Conservation (phyloP, 2,329 filamentous ascomycete genomes). For the Pseudogymnoascus sp. region DNA sequence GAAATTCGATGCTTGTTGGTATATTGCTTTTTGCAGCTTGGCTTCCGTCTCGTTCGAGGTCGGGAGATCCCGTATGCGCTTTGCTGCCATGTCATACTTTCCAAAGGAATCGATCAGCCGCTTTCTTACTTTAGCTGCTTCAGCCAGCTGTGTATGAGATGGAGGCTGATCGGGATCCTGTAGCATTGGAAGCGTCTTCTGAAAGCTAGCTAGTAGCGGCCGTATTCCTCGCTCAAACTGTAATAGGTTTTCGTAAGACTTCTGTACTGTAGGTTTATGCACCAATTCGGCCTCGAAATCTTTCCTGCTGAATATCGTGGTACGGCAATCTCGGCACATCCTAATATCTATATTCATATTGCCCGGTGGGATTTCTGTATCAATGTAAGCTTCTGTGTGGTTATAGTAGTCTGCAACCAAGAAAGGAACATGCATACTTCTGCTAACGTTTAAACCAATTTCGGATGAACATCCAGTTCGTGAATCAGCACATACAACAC, state of each 20-base stretch:
- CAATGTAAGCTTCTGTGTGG: conserved; percentile 29
- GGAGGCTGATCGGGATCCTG: conserved; percentile 55
- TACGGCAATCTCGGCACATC: conserved; percentile 84
- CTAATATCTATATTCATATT: conserved; percentile 71
- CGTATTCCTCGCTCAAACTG: conserved; percentile 68
- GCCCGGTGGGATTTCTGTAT: conserved; percentile 40
- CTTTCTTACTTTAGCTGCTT: conserved; percentile 64
- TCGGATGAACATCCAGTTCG: conserved; percentile 79
- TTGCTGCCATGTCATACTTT: conserved; percentile 62
- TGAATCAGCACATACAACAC: conserved; percentile 84
- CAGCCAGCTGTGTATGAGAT: conserved; percentile 47
- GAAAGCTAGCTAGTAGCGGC: conserved; percentile 60
- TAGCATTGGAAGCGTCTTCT: conserved; percentile 54
- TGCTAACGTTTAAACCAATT: conserved; percentile 69
- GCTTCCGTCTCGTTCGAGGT: conserved; percentile 56
- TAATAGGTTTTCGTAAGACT: conserved; percentile 58
- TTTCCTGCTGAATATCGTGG: conserved; percentile 59
- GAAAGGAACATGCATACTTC: conserved; percentile 39
- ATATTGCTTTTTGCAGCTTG: conserved; percentile 59
- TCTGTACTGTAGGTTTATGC: conserved; percentile 52
- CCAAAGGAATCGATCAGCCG: conserved; percentile 64
- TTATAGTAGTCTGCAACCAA: conserved; percentile 20
- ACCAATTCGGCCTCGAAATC: conserved; percentile 57
- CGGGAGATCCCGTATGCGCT: conserved; percentile 59
- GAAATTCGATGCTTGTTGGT: conserved; percentile 62